Evolutionary conservation across 345 rosid genomes (phyloP).

Genomic region (Adansonia digitata): DNA sequence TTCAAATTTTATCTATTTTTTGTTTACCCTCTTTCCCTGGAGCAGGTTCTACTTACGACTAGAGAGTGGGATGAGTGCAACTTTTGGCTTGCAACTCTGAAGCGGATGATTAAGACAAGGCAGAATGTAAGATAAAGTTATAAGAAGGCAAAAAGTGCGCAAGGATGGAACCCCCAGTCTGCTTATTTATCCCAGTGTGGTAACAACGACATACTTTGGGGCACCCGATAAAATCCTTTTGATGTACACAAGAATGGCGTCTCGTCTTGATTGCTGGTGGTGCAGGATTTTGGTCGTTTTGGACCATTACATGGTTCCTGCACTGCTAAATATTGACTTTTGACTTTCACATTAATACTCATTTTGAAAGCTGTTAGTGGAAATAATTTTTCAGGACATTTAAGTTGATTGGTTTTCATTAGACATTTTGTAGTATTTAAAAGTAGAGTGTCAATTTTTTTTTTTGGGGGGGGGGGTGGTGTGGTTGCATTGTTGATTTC

Average conservation of each 20-base stretch:
- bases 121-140: slow-evolving; percentile 63
- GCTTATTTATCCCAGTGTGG: slow-evolving; percentile 7
- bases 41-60: slow-evolving; percentile 82
- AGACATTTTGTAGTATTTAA: slow-evolving; percentile 26
- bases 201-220: slow-evolving; percentile 6
- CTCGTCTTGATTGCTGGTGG: slow-evolving; percentile 3
- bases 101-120: slow-evolving; percentile 91
- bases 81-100: slow-evolving; percentile 88
- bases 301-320: background rate
- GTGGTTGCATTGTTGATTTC: slow-evolving; percentile 2
- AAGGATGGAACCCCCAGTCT: background rate
- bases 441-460: no score
- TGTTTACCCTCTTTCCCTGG: background rate
- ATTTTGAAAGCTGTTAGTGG: slow-evolving; percentile 14
- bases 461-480: no score
- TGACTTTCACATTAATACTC: slow-evolving; percentile 4
- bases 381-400: slow-evolving; percentile 24
- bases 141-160: background rate
- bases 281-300: slow-evolving; percentile 11
- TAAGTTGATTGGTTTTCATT: slow-evolving; percentile 7
- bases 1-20: background rate
- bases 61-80: slow-evolving; percentile 99
- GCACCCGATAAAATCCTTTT: background rate
- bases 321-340: background rate
- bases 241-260: slow-evolving; percentile 24